A percentile compares a stretch with the other conserved stretches of the same genome.
phyloP scores from a whole-genome alignment of 176 grass and related monocot species.

The Aegilops sharonensis region DNA sequence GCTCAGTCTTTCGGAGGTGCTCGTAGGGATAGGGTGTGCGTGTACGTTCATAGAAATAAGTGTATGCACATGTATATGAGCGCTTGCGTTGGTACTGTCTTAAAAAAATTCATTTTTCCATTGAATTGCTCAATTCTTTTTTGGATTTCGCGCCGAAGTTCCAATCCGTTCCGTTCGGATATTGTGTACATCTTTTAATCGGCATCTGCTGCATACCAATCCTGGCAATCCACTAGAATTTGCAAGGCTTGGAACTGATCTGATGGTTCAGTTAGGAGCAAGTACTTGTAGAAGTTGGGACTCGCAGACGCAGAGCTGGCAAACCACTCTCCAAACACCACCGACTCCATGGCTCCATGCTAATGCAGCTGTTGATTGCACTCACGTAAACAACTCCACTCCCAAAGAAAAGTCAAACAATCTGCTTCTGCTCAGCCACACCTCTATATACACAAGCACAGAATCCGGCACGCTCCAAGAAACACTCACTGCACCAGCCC shows the following conservation, averaged over 20 bases:
- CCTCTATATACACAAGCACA: constrained; percentile 9
- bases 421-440: background rate
- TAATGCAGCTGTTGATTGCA: background rate
- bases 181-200: background rate
- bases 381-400: constrained; percentile 48
- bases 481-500: background rate
- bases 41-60: no score
- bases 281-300: background rate
- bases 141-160: no score
- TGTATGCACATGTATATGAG: no score
- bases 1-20: no score
- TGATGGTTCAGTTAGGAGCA: constrained; percentile 37
- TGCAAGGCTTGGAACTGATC: background rate
- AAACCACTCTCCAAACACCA: constrained; percentile 35
- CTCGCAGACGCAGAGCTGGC: constrained; percentile 39
- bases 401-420: constrained; percentile 8
- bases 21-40: no score
- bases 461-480: constrained; percentile 2
- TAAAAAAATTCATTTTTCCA: no score
- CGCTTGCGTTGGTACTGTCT: no score
- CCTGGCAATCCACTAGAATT: background rate
- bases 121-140: no score
- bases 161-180: no score
- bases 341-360: constrained; percentile 42
- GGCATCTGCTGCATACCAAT: no score